Evolutionary conservation across 331 rosid genomes (phyloP), one percentile per base, ranked within the genome.

Genomic region (Pyrus hybrid): DNA sequence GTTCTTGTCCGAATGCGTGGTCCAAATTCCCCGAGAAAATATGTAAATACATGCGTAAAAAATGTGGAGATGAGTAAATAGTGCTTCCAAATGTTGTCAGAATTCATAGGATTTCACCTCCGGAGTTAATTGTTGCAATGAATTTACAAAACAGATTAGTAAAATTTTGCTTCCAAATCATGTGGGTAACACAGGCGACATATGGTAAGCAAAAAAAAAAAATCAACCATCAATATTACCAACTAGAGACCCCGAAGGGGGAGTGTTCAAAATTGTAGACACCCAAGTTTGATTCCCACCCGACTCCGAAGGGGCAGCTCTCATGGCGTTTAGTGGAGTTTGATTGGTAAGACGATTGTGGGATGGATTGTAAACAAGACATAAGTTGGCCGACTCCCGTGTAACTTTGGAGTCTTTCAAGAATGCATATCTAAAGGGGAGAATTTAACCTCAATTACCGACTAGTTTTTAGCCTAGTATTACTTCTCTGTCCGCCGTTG

Each of bases 371-470:
- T 51, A 17, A 17, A 51, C 57, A 17, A 2, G 21, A 51, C 57
- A 51, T 51, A 6, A 18, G 10, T 17, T 51, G 21, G 57, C 8
- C 3, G 57, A 51, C 57, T 51, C 57, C 57, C 0, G 10, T 17
- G 10, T 6, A 51, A 18, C 10, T 51, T 51, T 18, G 0, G 10
- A 17, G 9, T 49, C 7, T 49, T 17, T 2, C 9, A 17, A 51
- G 0, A 1, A 3, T 51, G 57, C 9, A 17, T 17, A 13, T 3
- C 3, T 3, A 13, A 0, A 43, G 0, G 2, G 6, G 6, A 43
- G 49, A 43, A 43, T 43, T 43, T 43, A 41, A 41, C 45, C 13
- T 37, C 13, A 37, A 37, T 10, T 41, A 41, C 45, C 45, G 5
- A 41, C 45, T 41, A 41, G 45, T 41, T 10, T 41, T 41, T 41